phyloP scores from a whole-genome alignment of 306 rosid species.

The Corylus avellana region DNA sequence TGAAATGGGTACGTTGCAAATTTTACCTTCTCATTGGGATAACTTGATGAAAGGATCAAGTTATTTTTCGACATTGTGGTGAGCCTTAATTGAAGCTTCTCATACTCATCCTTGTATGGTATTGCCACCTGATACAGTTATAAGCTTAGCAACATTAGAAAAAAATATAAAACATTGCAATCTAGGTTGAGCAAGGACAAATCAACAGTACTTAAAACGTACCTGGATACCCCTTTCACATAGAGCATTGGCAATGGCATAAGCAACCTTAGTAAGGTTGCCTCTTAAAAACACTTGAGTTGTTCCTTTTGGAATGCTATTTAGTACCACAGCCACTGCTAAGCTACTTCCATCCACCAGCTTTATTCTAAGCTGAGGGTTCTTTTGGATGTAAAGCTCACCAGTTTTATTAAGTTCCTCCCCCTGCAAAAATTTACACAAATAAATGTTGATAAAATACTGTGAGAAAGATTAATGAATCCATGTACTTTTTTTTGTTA shows the following conservation, averaged over 20 bases:
- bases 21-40: constrained; percentile 41
- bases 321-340: constrained; percentile 33
- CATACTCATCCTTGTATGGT: constrained; percentile 37
- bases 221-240: constrained; percentile 38
- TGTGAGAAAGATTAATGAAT: too few species aligned
- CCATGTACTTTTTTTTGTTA: too few species aligned
- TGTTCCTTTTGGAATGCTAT: constrained; percentile 40
- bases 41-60: constrained; percentile 40
- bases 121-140: constrained; percentile 42
- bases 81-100: constrained; percentile 43
- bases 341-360: constrained; percentile 51
- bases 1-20: neutral
- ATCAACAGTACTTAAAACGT: neutral
- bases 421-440: constrained; percentile 19
- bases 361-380: constrained; percentile 40
- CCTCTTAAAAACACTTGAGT: constrained; percentile 42
- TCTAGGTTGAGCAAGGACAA: neutral
- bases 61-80: constrained; percentile 25
- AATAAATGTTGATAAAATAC: too few species aligned
- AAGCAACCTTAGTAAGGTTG: constrained; percentile 43
- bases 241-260: constrained; percentile 31
- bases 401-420: constrained; percentile 42
- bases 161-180: neutral
- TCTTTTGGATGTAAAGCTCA: constrained; percentile 26
- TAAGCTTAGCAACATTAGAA: too few species aligned